A percentile compares a stretch with the other conserved stretches of the same genome.
Evolutionary conservation across 352 stramenopile genomes (phyloP).

Genomic region (Globisporangium perplexum): DNA sequence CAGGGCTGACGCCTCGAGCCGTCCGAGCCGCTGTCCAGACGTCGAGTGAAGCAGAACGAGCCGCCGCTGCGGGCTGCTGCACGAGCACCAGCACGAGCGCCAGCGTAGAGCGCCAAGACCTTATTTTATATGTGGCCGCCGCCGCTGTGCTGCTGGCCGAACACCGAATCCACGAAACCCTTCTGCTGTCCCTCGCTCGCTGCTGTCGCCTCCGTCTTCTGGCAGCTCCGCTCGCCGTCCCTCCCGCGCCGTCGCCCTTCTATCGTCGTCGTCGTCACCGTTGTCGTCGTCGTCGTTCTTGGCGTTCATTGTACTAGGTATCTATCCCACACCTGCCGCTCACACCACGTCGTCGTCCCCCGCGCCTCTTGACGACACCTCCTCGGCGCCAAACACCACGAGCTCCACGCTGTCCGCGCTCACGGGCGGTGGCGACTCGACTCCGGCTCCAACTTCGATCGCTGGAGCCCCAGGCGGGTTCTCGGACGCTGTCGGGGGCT

Average conservation of each 20-base stretch:
- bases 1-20: too few relatives aligned
- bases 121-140: not conserved
- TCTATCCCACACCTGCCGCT: not conserved
- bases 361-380: not conserved
- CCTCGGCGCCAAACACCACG: not conserved
- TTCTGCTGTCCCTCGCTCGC: not conserved
- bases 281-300: too few relatives aligned
- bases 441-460: not conserved
- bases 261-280: not conserved
- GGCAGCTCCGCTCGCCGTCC: too few relatives aligned
- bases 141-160: not conserved
- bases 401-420: not conserved
- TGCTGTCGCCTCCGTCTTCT: not conserved
- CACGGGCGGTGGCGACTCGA: not conserved
- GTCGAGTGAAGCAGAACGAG: not conserved
- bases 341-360: not conserved
- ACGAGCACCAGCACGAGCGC: too few relatives aligned
- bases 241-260: not conserved
- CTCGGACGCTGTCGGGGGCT: not conserved
- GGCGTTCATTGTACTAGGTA: conserved; percentile 2
- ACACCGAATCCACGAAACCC: not conserved
- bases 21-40: not conserved
- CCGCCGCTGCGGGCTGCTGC: not conserved
- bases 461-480: not conserved
- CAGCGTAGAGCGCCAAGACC: not conserved